Base-by-base conservation (phyloP, 306 rosid genomes). In the Castanea crenata region DNA sequence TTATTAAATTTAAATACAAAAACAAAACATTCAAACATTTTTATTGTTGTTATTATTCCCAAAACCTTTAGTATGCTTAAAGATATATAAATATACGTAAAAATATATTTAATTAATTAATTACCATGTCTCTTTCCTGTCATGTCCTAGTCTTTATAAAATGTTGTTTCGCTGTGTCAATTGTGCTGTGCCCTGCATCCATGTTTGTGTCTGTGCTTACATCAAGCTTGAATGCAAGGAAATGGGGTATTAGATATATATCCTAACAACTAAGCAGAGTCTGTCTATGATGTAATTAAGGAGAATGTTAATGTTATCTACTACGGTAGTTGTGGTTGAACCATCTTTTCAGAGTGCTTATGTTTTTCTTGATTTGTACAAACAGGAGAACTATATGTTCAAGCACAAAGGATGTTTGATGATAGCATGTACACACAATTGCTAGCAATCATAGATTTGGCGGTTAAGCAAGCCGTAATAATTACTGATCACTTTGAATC, bases 381-480 rank as follows among this genome's bases (percentile, higher is more conserved):
- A 74, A 59, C 92, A 94, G 99, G 99, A 69, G 99, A 94, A 85
- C 85, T 92, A 58, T 91, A 92, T 74, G 90, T 89, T 76, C 99
- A 94, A 85, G 97, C 97, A 77, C 90, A 91, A 84, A 88, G 83
- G 84, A 85, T 91, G 87, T 92, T 94, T 85, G 89, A 84, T 72
- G 89, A 86, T 80, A 81, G 69, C 57, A 79, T 94, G 89, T 94
- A 94, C 71, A 86, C 84, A 61, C 97, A 85, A 78, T 74, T 92
- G 84, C 77, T 92, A 76, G 87, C 90, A 76, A 84, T 92, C 79
- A 76, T 94, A 77, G 80, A 81, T 81, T 81, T 89, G 89, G 91
- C 89, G 62, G 84, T 92, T 88, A 91, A 92, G 88, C 91, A 92
- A 84, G 87, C 92, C 84, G 73, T 89, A 78, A 29, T 84, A 44